phyloP scores from a whole-genome alignment of 1,139 yeast species.

The Scheffersomyces insectosa region DNA sequence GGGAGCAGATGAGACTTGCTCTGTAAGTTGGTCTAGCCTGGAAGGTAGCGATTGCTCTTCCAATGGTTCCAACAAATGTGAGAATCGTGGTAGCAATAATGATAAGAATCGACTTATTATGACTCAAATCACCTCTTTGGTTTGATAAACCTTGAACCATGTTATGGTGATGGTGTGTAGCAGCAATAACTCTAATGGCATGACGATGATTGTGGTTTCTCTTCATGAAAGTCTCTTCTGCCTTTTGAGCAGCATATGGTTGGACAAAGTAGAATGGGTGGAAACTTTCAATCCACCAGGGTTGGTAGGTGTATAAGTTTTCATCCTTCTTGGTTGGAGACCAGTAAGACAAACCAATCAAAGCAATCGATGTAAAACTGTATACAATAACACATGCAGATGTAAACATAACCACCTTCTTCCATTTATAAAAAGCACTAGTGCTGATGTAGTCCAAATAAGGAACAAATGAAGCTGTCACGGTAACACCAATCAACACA shows the following conservation, averaged over 20 bases:
- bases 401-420: conserved; percentile 59
- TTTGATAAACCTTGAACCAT: conserved; percentile 46
- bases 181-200: conserved; percentile 50
- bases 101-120: conserved; percentile 48
- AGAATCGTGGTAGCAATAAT: conserved; percentile 53
- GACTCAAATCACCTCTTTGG: conserved; percentile 49
- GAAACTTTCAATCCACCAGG: conserved; percentile 78
- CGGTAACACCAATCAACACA: conserved; percentile 65
- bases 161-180: conserved; percentile 45
- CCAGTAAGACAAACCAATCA: conserved; percentile 54
- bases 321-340: conserved; percentile 60
- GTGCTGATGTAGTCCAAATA: conserved; percentile 57
- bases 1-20: conserved; percentile 24
- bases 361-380: conserved; percentile 52
- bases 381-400: conserved; percentile 58
- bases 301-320: conserved; percentile 62
- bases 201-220: conserved; percentile 52
- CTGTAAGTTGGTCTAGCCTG: conserved; percentile 28
- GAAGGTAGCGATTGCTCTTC: conserved; percentile 59
- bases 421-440: conserved; percentile 48
- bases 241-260: conserved; percentile 46
- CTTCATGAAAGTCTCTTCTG: conserved; percentile 53
- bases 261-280: conserved; percentile 54
- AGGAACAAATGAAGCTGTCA: conserved; percentile 66
- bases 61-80: conserved; percentile 55